A percentile compares a stretch with the other conserved stretches of the same genome.
These are phyloP conservation scores for Francoa sonchifolia DNA, from an alignment of 441 rosid genomes.

Conservation along the genomic window DNA sequence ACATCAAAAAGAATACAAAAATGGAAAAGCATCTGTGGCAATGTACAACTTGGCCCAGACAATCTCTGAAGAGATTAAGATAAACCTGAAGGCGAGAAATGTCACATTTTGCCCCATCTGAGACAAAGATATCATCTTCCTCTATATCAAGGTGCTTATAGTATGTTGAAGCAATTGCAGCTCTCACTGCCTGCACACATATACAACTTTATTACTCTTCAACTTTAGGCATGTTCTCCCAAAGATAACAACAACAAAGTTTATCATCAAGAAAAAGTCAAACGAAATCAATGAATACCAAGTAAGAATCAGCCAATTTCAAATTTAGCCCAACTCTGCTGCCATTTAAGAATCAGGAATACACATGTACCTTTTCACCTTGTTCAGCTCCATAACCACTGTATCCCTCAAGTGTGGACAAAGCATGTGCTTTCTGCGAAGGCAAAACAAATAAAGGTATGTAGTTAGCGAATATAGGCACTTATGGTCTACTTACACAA, in stretches of 20 bases:
- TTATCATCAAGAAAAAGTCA: neutral
- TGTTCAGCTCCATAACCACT: constrained; percentile 96
- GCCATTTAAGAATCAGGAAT: neutral
- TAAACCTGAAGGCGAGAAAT: constrained; percentile 95
- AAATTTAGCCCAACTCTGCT: neutral
- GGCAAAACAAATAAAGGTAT: neutral
- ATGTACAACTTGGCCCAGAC: no score
- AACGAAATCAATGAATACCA: no score
- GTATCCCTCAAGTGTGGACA: constrained; percentile 79
- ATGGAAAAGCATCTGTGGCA: neutral
- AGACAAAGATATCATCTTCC: constrained; percentile 83
- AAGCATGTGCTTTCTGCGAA: constrained; percentile 54
- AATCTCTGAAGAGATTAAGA: neutral
- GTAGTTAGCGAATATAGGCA: no score
- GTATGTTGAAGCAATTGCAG: constrained; percentile 69
- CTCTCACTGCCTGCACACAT: constrained; percentile 60
- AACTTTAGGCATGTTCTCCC: no score
- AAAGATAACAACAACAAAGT: no score
- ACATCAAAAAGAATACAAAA: neutral
- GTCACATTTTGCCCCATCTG: constrained; percentile 98
- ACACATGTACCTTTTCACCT: constrained; percentile 66
- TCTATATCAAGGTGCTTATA: constrained; percentile 70
- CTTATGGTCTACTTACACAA: no score
- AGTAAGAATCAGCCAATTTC: no score
- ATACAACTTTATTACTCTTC: constrained; percentile 9